Evolutionary conservation across 2,329 filamentous ascomycete genomes (phyloP), one percentile per base, ranked within the genome.

Genomic region (Rutstroemia sp.): DNA sequence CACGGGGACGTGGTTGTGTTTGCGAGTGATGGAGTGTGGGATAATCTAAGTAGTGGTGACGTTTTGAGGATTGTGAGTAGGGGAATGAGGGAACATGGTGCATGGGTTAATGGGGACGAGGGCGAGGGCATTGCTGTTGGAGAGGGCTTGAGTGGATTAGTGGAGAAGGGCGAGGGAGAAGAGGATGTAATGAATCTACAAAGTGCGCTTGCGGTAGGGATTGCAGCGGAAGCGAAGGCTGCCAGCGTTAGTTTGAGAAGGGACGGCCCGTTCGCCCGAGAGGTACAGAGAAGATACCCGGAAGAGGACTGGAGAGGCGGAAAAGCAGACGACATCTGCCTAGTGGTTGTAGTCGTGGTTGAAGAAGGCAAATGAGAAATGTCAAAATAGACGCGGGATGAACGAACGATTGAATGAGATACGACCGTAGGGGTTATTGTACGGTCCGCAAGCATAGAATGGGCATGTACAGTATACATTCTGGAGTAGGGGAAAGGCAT

Each of bases 251-350:
- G 96, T 72, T 81, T 79, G 49, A 90, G 87, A 66, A 76, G 89
- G 52, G 89, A 97, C 70, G 91, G 92, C 0, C 94, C 94, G 0
- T 99, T 99, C 71, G 91, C 94, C 42, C 96, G 90, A 72, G 91
- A 96, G 71, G 90, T 96, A 19, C 90, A 94, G 70, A 88, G 86
- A 67, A 85, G 88, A 68, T 95, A 89, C 65, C 92, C 94, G 0
- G 78, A 86, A 39, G 92, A 97, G 71, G 82, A 85, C 58, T 99
- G 90, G 83, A 84, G 84, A 58, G 94, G 94, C 57, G 94, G 94
- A 52, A 99, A 99, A 72, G 82, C 95, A 19, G 94, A 99, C 70
- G 94, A 99, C 71, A 96, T 99, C 58, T 92, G 90, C 66, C 90
- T 90, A 4, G 77, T 99, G 51, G 85, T 92, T 14, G 83, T 86